Base-by-base conservation (phyloP, 192 early-diverging fungal genomes). In the Pecoramyces ruminantium region DNA sequence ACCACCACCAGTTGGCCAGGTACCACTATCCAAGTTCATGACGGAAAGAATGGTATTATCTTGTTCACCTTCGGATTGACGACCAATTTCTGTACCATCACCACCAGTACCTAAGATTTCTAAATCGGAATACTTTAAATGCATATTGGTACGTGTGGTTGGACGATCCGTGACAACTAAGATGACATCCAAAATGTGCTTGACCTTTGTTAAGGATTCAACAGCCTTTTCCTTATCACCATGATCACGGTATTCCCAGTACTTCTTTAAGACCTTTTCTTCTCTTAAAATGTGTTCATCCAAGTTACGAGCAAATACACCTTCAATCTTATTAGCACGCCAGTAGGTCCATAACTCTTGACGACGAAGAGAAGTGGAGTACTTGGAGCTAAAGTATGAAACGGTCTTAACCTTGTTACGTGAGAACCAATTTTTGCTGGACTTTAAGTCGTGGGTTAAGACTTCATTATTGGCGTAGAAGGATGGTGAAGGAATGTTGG, bases 1-100 rank as follows among this genome's bases (percentile, higher is more conserved):
- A 42, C 86, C 86, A 29, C 86, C 86, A 29, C 86, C 86, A 29
- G 86, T 87, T 21, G 86, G 86, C 86, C 86, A 87, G 3, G 86
- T 87, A 28, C 86, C 86, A 78, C 82, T 83, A 79, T 87, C 86
- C 11, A 86, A 39, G 77, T 84, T 85, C 34, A 88, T 85, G 28
- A 84, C 86, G 2, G 83, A 29, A 28, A 86, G 58, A 21, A 83
- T 77, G 16, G 85, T 82, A 34, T 87, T 29, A 28, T 29, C 83
- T 78, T 80, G 58, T 80, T 80, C 29, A 28, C 17, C n/a, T 80
- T 42, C 29, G 1, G 80, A 42, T 80, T 42, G 29, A 78, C 80
- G 29, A 80, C 79, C 81, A 79, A 85, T 25, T 34, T 78, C 25
- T 13, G 85, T 42, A n/a, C 82, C 85, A 79, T 86, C 86, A 78